These are phyloP conservation scores for Aspergillus amoenus DNA, from an alignment of 2,329 filamentous ascomycete genomes.

Conservation along the genomic window DNA sequence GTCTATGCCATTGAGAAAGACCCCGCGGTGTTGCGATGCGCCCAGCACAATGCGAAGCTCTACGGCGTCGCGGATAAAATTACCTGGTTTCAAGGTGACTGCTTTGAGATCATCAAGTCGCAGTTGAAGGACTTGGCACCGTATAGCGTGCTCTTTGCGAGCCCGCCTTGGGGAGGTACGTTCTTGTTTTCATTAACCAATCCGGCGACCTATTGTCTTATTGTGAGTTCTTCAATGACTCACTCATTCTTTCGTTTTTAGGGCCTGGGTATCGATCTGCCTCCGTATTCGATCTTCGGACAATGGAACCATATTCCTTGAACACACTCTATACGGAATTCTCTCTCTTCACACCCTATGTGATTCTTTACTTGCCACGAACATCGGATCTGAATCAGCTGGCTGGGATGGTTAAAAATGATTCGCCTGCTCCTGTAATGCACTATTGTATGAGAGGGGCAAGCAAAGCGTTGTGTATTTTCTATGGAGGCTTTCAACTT, in stretches of 20 bases:
- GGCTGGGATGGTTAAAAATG: conserved; percentile 52
- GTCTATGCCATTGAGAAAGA: conserved; percentile 90
- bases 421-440: conserved; percentile 66
- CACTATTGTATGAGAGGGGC: conserved; percentile 92
- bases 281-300: conserved; percentile 75
- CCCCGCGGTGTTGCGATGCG: conserved; percentile 76
- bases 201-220: background rate
- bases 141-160: conserved; percentile 65
- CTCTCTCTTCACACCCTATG: conserved; percentile 48
- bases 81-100: conserved; percentile 83
- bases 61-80: conserved; percentile 79
- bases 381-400: conserved; percentile 81
- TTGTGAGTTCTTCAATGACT: background rate
- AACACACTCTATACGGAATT: conserved; percentile 63
- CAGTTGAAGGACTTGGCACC: conserved; percentile 49
- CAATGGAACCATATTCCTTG: conserved; percentile 85
- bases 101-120: conserved; percentile 67
- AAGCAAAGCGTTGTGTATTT: conserved; percentile 71
- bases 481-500: conserved; percentile 54
- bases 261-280: conserved; percentile 63
- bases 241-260: conserved; percentile 27
- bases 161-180: conserved; percentile 72
- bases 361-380: conserved; percentile 80
- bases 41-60: conserved; percentile 84
- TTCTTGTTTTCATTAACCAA: background rate